Evolutionary conservation across 352 stramenopile genomes (phyloP), one percentile per base, ranked within the genome.

Genomic region (Phytophthora aleatoria): DNA sequence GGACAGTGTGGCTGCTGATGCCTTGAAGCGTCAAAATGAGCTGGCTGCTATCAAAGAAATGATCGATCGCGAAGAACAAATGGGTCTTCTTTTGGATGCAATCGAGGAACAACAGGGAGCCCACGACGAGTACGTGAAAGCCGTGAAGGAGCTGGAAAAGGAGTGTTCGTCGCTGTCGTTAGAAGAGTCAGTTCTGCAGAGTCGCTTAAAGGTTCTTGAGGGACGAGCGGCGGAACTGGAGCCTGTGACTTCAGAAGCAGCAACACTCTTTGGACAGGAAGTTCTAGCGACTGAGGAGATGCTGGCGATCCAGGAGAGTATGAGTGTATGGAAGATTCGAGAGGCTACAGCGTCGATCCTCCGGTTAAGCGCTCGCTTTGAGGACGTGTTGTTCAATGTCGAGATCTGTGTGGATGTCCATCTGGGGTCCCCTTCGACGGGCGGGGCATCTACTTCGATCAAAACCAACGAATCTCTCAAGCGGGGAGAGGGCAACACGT

Each of bases 91-190:
- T 11, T 39, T 94, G 44, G 85, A 94, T 63, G 85, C 78, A 9
- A 90, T 91, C 48, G 85, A 94, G 51, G 85, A 94, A 52, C 85
- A 94, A 61, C 83, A 91, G 52, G 63, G 50, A 5, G 81, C 80
- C 5, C 78, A 85, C 5, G 76, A 84, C 7, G 85, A 94, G 31
- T 92, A 87, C 42, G 72, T 73, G 7, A 64, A 69, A 41, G 74
- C 78, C 0, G 84, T 94, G 8, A 69, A 87, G 38, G 44, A 64
- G 42, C 61, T 94, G 15, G 82, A 91, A 38, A 82, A 65, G 10
- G 54, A 89, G 35, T 90, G 82, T 41, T 80, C 83, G 11, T 79
- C 76, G 10, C 63, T 94, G 3, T 79, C 79, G 13, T 67, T 94
- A 8, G 76, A 94, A 56, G 84, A 82, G 4, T 90, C 80, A 0